A percentile compares a stretch with the other conserved stretches of the same genome.
phyloP scores from a whole-genome alignment of 441 rosid genomes.

The Mallotus japonicus region DNA sequence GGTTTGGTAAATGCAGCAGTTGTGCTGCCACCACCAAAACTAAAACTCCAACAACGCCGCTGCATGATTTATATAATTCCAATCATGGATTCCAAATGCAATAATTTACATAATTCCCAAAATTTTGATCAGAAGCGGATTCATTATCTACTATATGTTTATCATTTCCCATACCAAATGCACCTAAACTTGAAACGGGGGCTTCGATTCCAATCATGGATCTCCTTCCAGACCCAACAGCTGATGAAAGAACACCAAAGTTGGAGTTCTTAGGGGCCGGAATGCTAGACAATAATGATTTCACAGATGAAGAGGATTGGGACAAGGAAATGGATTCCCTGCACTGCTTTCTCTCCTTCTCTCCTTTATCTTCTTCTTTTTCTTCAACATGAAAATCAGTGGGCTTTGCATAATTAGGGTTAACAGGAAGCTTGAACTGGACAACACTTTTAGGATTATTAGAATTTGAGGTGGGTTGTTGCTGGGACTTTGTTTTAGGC shows the following conservation, averaged over 20 bases:
- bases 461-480: slow-evolving; percentile 17
- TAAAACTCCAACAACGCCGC: no score
- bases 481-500: slow-evolving; percentile 43
- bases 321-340: slow-evolving; percentile 28
- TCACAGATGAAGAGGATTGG: slow-evolving; percentile 48
- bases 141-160: slow-evolving; percentile 7
- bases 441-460: slow-evolving; percentile 51
- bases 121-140: slow-evolving; percentile 27
- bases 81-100: slow-evolving; percentile 20
- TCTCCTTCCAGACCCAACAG: slow-evolving; percentile 61
- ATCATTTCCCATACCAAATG: neutral
- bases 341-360: slow-evolving; percentile 33
- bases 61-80: no score
- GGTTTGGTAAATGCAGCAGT: neutral
- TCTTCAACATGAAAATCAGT: slow-evolving; percentile 39
- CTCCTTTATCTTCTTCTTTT: slow-evolving; percentile 44
- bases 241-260: slow-evolving; percentile 54
- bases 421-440: slow-evolving; percentile 61
- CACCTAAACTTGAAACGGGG: slow-evolving; percentile 18
- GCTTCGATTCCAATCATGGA: slow-evolving; percentile 54
- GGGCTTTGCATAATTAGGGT: slow-evolving; percentile 28
- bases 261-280: slow-evolving; percentile 71
- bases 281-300: slow-evolving; percentile 65
- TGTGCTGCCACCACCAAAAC: no score
- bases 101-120: slow-evolving; percentile 20